These are phyloP conservation scores for Mycena maculata DNA, from an alignment of 768 basidiomycete species.

Conservation along the genomic window DNA sequence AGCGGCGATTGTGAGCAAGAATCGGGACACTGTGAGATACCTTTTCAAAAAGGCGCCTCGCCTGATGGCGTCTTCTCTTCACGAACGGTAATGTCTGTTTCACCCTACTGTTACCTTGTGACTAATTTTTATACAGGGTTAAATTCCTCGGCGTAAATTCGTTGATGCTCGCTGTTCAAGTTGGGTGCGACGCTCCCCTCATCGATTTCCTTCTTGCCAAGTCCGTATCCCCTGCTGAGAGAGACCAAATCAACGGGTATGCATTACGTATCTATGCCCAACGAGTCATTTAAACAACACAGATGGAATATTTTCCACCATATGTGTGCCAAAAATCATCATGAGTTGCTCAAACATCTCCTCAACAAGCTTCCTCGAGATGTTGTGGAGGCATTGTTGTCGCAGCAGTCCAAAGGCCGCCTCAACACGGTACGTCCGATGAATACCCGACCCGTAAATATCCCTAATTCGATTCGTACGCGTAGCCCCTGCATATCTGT, in stretches of 20 bases:
- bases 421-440: slow-evolving; percentile 57
- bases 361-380: slow-evolving; percentile 64
- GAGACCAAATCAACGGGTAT: slow-evolving; percentile 57
- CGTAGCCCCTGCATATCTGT: slow-evolving; percentile 67
- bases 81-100: slow-evolving; percentile 52
- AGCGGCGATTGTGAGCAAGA: slow-evolving; percentile 53
- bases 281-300: slow-evolving; percentile 5
- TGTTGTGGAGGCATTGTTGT: slow-evolving; percentile 54
- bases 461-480: not conserved
- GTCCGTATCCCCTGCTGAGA: slow-evolving; percentile 56
- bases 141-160: slow-evolving; percentile 60
- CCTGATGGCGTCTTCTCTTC: slow-evolving; percentile 54
- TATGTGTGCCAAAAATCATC: slow-evolving; percentile 45
- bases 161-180: slow-evolving; percentile 55
- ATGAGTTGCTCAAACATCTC: slow-evolving; percentile 54
- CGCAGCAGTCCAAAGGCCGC: slow-evolving; percentile 57
- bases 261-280: slow-evolving; percentile 17
- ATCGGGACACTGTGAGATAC: slow-evolving; percentile 55
- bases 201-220: slow-evolving; percentile 64
- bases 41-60: slow-evolving; percentile 57
- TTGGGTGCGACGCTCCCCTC: slow-evolving; percentile 42
- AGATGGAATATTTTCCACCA: slow-evolving; percentile 72
- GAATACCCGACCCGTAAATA: too few relatives aligned
- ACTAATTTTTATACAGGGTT: slow-evolving; percentile 45
- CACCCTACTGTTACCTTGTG: not conserved